Percentiles rank a stretch among this genome's conserved stretches.
These are phyloP conservation scores for Colletotrichum trifolii DNA, from an alignment of 2,329 filamentous ascomycete genomes.

Conservation along the genomic window DNA sequence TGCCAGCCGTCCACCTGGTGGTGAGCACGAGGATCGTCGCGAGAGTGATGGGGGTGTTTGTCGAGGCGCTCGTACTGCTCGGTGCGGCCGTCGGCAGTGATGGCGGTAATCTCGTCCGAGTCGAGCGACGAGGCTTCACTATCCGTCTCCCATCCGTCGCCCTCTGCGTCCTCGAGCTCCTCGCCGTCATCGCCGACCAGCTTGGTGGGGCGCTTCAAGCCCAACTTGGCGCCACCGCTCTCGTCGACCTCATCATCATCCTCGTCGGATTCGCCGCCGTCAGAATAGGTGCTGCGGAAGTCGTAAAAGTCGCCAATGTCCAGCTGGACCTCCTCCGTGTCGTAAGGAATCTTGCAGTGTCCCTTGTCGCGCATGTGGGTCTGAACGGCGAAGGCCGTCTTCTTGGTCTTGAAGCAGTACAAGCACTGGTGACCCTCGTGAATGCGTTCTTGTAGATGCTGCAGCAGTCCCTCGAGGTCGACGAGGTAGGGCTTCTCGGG, in stretches of 20 bases:
- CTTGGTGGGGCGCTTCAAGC: conserved; percentile 66
- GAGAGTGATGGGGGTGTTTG: conserved; percentile 80
- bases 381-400: conserved; percentile 82
- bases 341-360: conserved; percentile 96
- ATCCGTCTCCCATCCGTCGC: conserved; percentile 96
- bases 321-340: conserved; percentile 87
- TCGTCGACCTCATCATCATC: conserved; percentile 64
- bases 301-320: conserved; percentile 98
- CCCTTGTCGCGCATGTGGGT: conserved; percentile 98
- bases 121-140: conserved; percentile 89
- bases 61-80: conserved; percentile 79
- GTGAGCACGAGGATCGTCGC: conserved; percentile 76
- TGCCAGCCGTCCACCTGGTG: conserved; percentile 82
- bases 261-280: conserved; percentile 75
- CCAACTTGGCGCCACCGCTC: conserved; percentile 75
- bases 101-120: conserved; percentile 83
- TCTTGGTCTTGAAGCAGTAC: conserved; percentile 85
- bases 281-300: conserved; percentile 94
- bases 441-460: conserved; percentile 83
- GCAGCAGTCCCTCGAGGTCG: conserved; percentile 83
- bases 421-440: conserved; percentile 85
- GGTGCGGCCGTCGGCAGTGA: conserved; percentile 78
- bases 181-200: conserved; percentile 62
- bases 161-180: conserved; percentile 64
- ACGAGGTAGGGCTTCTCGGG: conserved; percentile 88